phyloP scores from a whole-genome alignment of 306 rosid species.

The Gleditsia sinensis region DNA sequence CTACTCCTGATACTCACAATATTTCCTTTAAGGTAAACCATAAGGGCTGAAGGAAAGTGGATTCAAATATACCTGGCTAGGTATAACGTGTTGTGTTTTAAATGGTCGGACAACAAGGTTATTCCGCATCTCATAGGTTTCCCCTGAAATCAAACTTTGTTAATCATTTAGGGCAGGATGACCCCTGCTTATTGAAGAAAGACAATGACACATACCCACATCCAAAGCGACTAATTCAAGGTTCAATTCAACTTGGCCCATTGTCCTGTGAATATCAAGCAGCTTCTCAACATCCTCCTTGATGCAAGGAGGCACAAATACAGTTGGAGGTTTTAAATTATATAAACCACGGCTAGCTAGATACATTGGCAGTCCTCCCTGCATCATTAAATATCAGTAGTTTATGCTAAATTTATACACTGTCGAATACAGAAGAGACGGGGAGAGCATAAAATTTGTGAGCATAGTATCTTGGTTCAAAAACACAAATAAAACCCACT shows the following conservation, averaged over 20 bases:
- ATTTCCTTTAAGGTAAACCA: too few relatives aligned
- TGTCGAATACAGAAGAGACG: constrained; percentile 1
- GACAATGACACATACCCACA: constrained; percentile 63
- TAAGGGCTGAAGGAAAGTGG: neutral
- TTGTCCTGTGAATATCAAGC: constrained; percentile 74
- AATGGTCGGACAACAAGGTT: constrained; percentile 96
- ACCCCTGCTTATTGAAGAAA: constrained; percentile 14
- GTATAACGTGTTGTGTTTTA: constrained; percentile 84
- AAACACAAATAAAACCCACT: neutral
- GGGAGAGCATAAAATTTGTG: constrained; percentile 2
- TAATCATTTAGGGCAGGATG: constrained; percentile 32
- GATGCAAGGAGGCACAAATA: constrained; percentile 90
- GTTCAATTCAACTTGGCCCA: constrained; percentile 85
- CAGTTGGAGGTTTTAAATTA: constrained; percentile 83
- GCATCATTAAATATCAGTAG: constrained; percentile 30
- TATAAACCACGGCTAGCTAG: constrained; percentile 90
- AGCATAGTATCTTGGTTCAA: constrained; percentile 6
- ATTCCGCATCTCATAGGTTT: constrained; percentile 87
- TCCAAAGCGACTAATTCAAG: constrained; percentile 86
- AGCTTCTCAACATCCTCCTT: constrained; percentile 87
- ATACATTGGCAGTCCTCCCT: constrained; percentile 98
- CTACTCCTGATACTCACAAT: too few relatives aligned
- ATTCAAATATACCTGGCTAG: constrained; percentile 78
- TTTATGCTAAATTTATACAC: constrained; percentile 12
- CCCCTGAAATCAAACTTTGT: constrained; percentile 65